Evolutionary conservation across 805 yeast species (phyloP), one percentile per base, ranked within the genome.

Genomic region (Starmerella roubikii): DNA sequence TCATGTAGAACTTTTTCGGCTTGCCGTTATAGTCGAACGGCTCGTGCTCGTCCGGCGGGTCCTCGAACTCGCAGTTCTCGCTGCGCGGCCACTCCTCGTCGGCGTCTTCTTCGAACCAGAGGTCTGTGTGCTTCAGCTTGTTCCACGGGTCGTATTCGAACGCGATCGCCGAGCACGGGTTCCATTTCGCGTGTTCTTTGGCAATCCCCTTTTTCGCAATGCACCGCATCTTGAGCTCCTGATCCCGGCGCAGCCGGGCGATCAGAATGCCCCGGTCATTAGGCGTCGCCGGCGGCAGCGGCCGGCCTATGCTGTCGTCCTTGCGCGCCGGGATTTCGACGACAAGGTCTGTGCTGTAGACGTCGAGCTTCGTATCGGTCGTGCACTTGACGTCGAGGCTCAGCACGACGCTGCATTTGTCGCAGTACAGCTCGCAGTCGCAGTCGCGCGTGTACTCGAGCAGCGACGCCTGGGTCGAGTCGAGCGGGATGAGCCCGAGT

Each of bases 71-170:
- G 50, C 93, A 75, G 61, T 91, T 88, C 48, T 72, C 72, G 30
- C 83, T 72, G 47, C 70, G 70, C 27, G 99, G 98, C 99, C 99
- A 91, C 65, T 91, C 99, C 33, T 68, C 72, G 29, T 74, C 83
- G 25, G 82, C 79, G 55, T 76, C 80, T 46, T 76, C 88, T 62
- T 91, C 98, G 58, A 79, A 83, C 99, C 99, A 91, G 56, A 72
- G 82, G 52, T 85, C 94, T 0, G 98, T 91, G 58, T 91, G 98
- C 56, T 81, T 78, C 53, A 91, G 69, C 62, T 88, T 91, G 62
- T 91, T 91, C 93, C 94, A 88, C n/a, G 99, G 98, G 55, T 88
- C 98, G 56, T 88, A 88, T 60, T 88, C 98, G 54, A 88, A 88
- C 16, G 93, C 96, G 39, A 88, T 72, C 18, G 97, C 97, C 0